Evolutionary conservation across 2,329 filamentous ascomycete species (phyloP), one percentile per base, ranked within the genome.

Genomic region (Ophiostoma piceae): DNA sequence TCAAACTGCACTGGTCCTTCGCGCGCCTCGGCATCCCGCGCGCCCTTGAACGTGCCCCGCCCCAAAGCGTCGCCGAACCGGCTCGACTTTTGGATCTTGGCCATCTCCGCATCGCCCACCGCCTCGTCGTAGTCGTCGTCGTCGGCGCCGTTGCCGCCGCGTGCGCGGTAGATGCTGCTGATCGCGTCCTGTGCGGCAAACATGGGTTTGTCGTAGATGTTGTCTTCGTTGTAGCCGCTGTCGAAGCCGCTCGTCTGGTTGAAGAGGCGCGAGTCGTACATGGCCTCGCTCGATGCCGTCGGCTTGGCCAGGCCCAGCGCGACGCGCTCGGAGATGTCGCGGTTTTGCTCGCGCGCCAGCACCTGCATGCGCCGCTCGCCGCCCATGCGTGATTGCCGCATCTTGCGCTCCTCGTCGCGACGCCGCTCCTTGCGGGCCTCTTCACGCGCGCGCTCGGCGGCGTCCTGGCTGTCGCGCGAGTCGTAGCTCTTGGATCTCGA

Each of bases 1-100:
- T 98, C 94, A 76, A 99, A 99, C 79, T 97, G 92, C 37, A 99
- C 95, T 0, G 95, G 95, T 5, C 95, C 95, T 75, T 96, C 92
- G 70, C 94, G 87, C 72, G 87, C 88, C 87, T 97, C 94, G 68
- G 89, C 91, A 74, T 96, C 90, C 70, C 86, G 89, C 4, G 92
- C 87, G 12, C 94, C 94, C 80, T 93, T 94, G 80, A 98, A 98
- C 1, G 92, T 96, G 73, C 95, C 94, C 76, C 88, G 90, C 22
- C 95, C 95, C 67, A 98, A 80, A 0, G 92, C 92, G 77, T 98
- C 95, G 39, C 85, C 85, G 74, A 98, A 98, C 16, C 94, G 86
- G 78, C 88, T 92, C 5, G 87, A 85, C 80, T 92, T 95, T 75
- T 94, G 90, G 73, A 99, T 96, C 79, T 90, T 91, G 75, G 90